Evolutionary conservation across 805 yeast genomes (phyloP).

Genomic region (Monosporozyma aerobia): DNA sequence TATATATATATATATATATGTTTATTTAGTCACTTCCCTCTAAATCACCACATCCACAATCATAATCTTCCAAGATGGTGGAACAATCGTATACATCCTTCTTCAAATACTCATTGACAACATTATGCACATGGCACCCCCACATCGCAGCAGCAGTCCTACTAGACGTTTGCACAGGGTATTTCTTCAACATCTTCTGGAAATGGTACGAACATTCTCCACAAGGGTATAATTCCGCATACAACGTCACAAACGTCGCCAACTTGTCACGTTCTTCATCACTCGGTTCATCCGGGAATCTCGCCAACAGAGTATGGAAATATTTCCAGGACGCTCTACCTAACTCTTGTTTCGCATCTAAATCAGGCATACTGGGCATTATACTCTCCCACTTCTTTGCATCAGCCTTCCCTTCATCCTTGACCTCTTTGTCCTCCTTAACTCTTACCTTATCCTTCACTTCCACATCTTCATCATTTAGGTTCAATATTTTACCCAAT

Average conservation of each 20-base stretch:
- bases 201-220: constrained; percentile 96
- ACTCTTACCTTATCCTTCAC: not conserved
- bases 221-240: constrained; percentile 92
- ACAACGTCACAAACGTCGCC: constrained; percentile 53
- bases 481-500: not conserved
- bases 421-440: not conserved
- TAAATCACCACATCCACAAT: constrained; percentile 81
- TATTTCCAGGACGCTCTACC: constrained; percentile 91
- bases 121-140: constrained; percentile 92
- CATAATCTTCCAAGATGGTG: constrained; percentile 78
- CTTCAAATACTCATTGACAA: constrained; percentile 63
- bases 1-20: not conserved
- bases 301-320: constrained; percentile 83
- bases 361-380: constrained; percentile 93
- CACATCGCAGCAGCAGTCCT: constrained; percentile 81
- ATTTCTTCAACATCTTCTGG: constrained; percentile 51
- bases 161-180: constrained; percentile 76
- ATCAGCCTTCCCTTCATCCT: not conserved
- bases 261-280: constrained; percentile 54
- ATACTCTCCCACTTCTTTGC: constrained; percentile 29
- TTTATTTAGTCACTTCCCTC: not conserved
- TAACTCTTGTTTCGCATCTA: constrained; percentile 54
- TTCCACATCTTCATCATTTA: not conserved
- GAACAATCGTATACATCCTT: constrained; percentile 79
- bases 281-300: constrained; percentile 81